phyloP scores from a whole-genome alignment of 345 rosid genomes.

The Euclidium syriacum region DNA sequence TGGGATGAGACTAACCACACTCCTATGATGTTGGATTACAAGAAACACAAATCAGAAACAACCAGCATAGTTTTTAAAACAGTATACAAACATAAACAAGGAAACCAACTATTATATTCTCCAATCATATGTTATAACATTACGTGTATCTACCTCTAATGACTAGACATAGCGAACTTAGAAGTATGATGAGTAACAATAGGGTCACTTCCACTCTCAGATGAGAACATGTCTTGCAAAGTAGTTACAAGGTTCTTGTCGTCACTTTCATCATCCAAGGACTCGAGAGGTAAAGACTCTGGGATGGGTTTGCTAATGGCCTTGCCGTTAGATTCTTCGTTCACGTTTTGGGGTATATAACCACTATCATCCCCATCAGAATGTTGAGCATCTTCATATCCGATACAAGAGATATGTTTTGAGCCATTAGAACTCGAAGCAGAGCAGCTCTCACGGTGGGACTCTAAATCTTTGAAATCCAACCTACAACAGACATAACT shows the following conservation, averaged over 20 bases:
- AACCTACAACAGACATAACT: conserved; percentile 19
- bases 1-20: conserved; percentile 41
- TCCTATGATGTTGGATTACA: conserved; percentile 20
- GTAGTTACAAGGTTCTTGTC: conserved; percentile 34
- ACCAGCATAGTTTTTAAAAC: background rate
- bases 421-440: conserved; percentile 19
- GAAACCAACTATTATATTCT: no score
- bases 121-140: no score
- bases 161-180: no score
- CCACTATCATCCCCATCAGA: conserved; percentile 38
- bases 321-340: conserved; percentile 26
- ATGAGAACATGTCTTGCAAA: conserved; percentile 29
- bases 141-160: no score
- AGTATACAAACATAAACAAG: no score
- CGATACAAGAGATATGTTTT: conserved; percentile 12
- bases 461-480: conserved; percentile 31
- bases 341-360: conserved; percentile 30
- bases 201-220: conserved; percentile 28
- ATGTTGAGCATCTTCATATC: conserved; percentile 35
- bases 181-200: background rate
- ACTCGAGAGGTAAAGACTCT: conserved; percentile 16
- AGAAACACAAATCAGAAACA: conserved; percentile 8
- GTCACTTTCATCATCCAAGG: conserved; percentile 26
- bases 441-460: conserved; percentile 25
- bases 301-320: conserved; percentile 18